Base-by-base conservation (phyloP, 2,329 filamentous ascomycete species). In the Claviceps pusilla region DNA sequence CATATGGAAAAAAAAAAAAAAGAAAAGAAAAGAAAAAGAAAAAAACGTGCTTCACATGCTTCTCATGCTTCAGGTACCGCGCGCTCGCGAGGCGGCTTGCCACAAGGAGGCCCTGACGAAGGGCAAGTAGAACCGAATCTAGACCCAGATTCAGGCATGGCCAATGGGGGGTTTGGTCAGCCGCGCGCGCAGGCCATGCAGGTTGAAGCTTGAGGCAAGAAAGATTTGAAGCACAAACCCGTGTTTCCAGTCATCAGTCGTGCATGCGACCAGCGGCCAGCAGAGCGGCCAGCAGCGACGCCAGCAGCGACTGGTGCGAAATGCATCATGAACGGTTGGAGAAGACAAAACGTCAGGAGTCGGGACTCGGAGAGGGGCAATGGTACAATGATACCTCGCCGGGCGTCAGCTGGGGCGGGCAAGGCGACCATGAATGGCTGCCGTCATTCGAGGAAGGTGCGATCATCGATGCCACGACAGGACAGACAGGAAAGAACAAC, bases 1-100 rank as follows among this genome's bases (percentile, higher is more conserved):
- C n/a, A n/a, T n/a, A n/a, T n/a, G n/a, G n/a, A n/a, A n/a, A n/a
- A n/a, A n/a, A n/a, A n/a, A n/a, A n/a, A n/a, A n/a, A n/a, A n/a
- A n/a, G n/a, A n/a, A n/a, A n/a, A n/a, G n/a, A n/a, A n/a, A n/a
- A n/a, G n/a, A n/a, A n/a, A n/a, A n/a, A n/a, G 19, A 19, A 52
- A 39, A 11, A 14, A 28, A 41, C 28, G 37, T 57, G 57, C 6
- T 37, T 37, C 35, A 33, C 11, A 9, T 37, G 35, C 6, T 37
- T 37, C 35, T 2, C 11, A 9, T 37, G 35, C 59, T 60, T 56
- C 55, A 57, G 56, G 56, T 59, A 56, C 58, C 59, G 58, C 59
- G 58, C 59, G 58, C 52, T 56, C 53, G 46, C 45, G 24, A 37
- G 11, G 11, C 35, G 11, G 35, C 6, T 9, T 37, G 3, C 6